phyloP scores from a whole-genome alignment of 176 grass and related monocot genomes.

The Triticum aestivum region IWGSC_CS_RefSeq_v2.1 NC_057798.1:756354491-756354990 shows the following conservation, averaged over 20 bases:
- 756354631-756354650: neutral
- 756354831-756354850: neutral
- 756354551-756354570: neutral
- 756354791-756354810: neutral
- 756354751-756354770: neutral
- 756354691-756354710: neutral
- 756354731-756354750: neutral
- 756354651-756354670: neutral
- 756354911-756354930: slow-evolving; percentile 5
- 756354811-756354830: neutral
- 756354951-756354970: neutral
- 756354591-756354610: neutral
- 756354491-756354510: neutral
- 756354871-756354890: neutral
- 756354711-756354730: neutral
- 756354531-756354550: neutral
- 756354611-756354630: neutral
- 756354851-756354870: slow-evolving; percentile 37
- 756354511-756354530: neutral
- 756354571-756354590: neutral
- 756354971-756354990: slow-evolving; percentile 7
- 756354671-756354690: neutral
- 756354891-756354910: slow-evolving; percentile 53
- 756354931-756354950: neutral
- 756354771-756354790: neutral